Percentiles rank a stretch among this genome's conserved stretches.
Conservation (phyloP, 148 eudicot species). For the Rhododendron simsii region DNA sequence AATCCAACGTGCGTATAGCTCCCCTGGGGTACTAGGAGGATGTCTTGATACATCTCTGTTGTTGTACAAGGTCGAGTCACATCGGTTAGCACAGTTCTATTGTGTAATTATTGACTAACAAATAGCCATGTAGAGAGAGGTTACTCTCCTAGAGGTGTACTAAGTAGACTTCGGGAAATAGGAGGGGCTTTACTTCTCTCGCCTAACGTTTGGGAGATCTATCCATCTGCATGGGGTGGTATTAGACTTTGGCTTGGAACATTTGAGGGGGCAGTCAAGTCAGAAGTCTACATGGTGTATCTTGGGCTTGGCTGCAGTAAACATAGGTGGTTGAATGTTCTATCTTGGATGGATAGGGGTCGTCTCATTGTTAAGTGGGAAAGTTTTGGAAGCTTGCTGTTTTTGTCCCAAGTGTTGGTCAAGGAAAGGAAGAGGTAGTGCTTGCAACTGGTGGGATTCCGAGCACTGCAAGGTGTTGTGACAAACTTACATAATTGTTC, state of each 20-base stretch:
- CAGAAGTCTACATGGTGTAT: background rate
- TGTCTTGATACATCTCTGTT: background rate
- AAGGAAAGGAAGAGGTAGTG: background rate
- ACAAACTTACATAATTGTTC: background rate
- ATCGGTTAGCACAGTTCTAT: background rate
- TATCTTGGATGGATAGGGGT: background rate
- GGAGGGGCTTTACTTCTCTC: background rate
- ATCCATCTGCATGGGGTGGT: background rate
- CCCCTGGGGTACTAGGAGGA: background rate
- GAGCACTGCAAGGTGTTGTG: background rate
- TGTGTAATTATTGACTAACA: background rate
- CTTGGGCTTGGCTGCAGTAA: background rate
- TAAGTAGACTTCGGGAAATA: background rate
- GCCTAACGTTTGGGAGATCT: background rate
- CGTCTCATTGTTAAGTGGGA: background rate
- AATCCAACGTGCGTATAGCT: background rate
- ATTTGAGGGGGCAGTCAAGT: background rate
- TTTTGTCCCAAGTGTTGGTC: background rate
- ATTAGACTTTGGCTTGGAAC: background rate
- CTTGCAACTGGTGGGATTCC: background rate
- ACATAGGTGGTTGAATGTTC: background rate
- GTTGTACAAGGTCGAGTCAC: background rate
- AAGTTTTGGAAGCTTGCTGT: background rate
- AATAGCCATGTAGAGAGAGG: background rate
- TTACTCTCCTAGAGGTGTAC: background rate